These are phyloP conservation scores for Cercophora newfieldiana DNA, from an alignment of 495 filamentous ascomycete genomes.

Conservation along the genomic window DNA sequence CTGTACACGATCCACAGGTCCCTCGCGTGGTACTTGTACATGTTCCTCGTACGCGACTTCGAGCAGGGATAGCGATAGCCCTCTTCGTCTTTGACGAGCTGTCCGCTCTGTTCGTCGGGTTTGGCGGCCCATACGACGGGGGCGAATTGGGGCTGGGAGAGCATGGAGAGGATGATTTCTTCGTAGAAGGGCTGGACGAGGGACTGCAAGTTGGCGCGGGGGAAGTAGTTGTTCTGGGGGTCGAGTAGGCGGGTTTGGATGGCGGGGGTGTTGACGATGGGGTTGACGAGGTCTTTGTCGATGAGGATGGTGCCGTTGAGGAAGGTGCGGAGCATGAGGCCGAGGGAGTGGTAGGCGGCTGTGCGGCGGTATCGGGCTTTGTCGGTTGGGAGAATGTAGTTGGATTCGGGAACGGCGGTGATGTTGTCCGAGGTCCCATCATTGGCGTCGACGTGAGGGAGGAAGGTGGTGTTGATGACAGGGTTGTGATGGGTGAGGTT, in stretches of 20 bases:
- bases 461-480: conserved; percentile 40
- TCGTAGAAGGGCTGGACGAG: conserved; percentile 37
- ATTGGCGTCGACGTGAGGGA: conserved; percentile 31
- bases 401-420: conserved; percentile 34
- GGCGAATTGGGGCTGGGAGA: conserved; percentile 37
- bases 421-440: conserved; percentile 42
- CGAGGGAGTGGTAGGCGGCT: conserved; percentile 40
- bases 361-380: conserved; percentile 30
- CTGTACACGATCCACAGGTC: conserved; percentile 44
- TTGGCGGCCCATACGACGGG: conserved; percentile 39
- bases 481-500: conserved; percentile 29
- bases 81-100: not conserved
- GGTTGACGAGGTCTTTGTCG: conserved; percentile 31
- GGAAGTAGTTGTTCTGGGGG: conserved; percentile 32
- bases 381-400: conserved; percentile 37
- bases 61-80: conserved; percentile 34
- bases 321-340: conserved; percentile 32
- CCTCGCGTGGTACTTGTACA: conserved; percentile 34
- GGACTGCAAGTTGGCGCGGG: conserved; percentile 17
- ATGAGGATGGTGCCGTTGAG: conserved; percentile 41
- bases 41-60: conserved; percentile 30
- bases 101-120: conserved; percentile 30
- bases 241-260: conserved; percentile 41
- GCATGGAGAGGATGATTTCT: conserved; percentile 38
- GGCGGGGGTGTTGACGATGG: conserved; percentile 36